Evolutionary conservation across 495 filamentous ascomycete genomes (phyloP).

Genomic region (Daldinia grandis): DNA sequence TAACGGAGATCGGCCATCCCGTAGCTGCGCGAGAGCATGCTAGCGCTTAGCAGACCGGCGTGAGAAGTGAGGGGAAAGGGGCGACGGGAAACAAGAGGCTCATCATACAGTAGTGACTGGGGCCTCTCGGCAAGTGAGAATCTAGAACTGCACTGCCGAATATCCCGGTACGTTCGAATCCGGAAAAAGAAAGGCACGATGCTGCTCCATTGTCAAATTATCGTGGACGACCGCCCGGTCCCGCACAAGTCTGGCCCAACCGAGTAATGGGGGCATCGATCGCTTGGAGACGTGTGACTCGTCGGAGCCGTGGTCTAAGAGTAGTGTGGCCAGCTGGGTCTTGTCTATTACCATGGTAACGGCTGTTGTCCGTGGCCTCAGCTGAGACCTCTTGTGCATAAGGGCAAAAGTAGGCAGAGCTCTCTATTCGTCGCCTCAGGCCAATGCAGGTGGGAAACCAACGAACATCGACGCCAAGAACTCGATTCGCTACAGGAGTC

Average conservation of each 20-base stretch:
- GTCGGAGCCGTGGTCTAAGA: constrained; percentile 18
- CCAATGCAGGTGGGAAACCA: constrained; percentile 17
- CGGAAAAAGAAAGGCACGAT: constrained; percentile 33
- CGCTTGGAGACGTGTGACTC: constrained; percentile 30
- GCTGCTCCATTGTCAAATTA: constrained; percentile 14
- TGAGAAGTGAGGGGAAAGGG: constrained; percentile 33
- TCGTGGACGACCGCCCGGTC: constrained; percentile 27
- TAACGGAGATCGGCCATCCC: constrained; percentile 28
- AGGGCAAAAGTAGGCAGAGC: constrained; percentile 20
- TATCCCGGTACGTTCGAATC: constrained; percentile 28
- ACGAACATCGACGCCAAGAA: constrained; percentile 31
- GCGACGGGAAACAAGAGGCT: constrained; percentile 18
- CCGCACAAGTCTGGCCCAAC: constrained; percentile 35
- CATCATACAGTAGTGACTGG: constrained; percentile 29
- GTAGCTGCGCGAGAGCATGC: constrained; percentile 21
- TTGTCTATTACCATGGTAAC: constrained; percentile 32
- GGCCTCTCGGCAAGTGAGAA: constrained; percentile 37
- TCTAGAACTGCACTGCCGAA: constrained; percentile 37
- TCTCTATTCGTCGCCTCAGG: constrained; percentile 34
- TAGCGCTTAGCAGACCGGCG: constrained; percentile 28
- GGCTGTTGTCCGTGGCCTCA: constrained; percentile 26
- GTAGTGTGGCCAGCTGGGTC: constrained; percentile 23
- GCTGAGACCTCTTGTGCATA: constrained; percentile 35
- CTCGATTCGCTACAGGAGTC: constrained; percentile 31
- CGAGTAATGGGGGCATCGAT: constrained; percentile 37